Base-by-base conservation (phyloP, 495 filamentous ascomycete species). In the Penicillium simplicissimum region DNA sequence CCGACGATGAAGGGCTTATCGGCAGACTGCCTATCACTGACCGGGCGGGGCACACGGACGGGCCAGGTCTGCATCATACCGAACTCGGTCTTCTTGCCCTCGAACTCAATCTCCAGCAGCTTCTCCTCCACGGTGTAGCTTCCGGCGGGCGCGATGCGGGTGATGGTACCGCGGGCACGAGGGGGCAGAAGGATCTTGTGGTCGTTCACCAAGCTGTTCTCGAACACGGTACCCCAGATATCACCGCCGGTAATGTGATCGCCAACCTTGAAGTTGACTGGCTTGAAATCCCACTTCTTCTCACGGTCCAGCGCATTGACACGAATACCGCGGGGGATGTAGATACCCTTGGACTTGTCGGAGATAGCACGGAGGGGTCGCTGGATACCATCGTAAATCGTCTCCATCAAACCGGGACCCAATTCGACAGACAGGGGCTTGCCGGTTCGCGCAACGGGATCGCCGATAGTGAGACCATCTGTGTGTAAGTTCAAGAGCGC, bases 31-130 rank as follows among this genome's bases (percentile, higher is more conserved):
- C 92, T 96, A 82, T 98, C 96, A 59, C 86, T 90, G 19, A 88
- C 85, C 15, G 95, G 95, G 64, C 95, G 87, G 47, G 96, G 92
- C 37, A 95, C 95, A 81, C 95, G 94, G 58, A 98, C 95, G n/a
- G 95, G 95, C 95, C 95, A 99, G 59, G 88, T 88, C 75, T 99
- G 95, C 94, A 98, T 97, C 95, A 99, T 98, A 68, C 84, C 85
- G 67, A 88, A 91, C 73, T 93, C 90, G 57, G 88, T 86, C 85
- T 93, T 97, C 79, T 92, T 91, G 63, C 96, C 95, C 66, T 99
- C 89, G 69, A 98, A 99, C 73, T 99, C 95, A 52, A 98, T 81
- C 78, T 98, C 96, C 68, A 99, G 80, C 62, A 99, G 87, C 79
- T 96, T 94, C 76, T 96, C 90, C 21, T 91, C 90, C 19, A 99